Base-by-base conservation (phyloP, 225 moss, liverwort and hornwort species). In the Pleurozium schreberi region DNA sequence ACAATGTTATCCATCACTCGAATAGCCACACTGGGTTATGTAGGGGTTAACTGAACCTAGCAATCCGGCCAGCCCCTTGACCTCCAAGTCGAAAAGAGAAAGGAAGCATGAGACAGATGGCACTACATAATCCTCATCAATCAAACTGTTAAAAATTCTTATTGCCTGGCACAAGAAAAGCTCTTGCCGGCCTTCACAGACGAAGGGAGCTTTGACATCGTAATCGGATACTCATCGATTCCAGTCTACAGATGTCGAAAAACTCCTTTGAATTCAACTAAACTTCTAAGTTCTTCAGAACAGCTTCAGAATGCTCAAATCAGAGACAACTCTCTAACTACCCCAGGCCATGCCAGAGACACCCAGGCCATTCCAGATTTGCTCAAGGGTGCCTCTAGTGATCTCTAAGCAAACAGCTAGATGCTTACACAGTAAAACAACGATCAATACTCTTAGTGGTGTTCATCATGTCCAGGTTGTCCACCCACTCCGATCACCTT, bases 401-500 rank as follows among this genome's bases (percentile, higher is more conserved):
- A 30, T 73, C 69, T 86, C 86, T 33, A 61, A 75, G 70, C 82
- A 71, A 22, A 91, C 84, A 73, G 57, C 85, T 87, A 82, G 34
- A 89, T 63, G 66, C 77, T 76, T 89, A 66, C 64, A 85, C 69
- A 62, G 21, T n/a, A 38, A 70, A 89, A 68, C 57, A 76, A 80
- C 45, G 76, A 42, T 84, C 53, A 49, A 43, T 52, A 81, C 62
- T 81, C 78, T 93, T 94, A 98, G 85, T 99, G 98, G 93, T 99
- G 97, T 88, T 94, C 93, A 74, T 95, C 97, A 82, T 93, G 92
- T 86, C 98, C 96, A 80, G 96, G 97, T 88, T 95, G 92, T 74
- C 97, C 97, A 76, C 96, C 97, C 50, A 92, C 94, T 87, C 97
- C 97, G 50, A 95, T 96, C 84, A 97, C 97, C 92, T 98, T 96